Evolutionary conservation across 805 yeast species (phyloP), one percentile per base, ranked within the genome.

Genomic region (Zygosaccharomyces bisporus): DNA sequence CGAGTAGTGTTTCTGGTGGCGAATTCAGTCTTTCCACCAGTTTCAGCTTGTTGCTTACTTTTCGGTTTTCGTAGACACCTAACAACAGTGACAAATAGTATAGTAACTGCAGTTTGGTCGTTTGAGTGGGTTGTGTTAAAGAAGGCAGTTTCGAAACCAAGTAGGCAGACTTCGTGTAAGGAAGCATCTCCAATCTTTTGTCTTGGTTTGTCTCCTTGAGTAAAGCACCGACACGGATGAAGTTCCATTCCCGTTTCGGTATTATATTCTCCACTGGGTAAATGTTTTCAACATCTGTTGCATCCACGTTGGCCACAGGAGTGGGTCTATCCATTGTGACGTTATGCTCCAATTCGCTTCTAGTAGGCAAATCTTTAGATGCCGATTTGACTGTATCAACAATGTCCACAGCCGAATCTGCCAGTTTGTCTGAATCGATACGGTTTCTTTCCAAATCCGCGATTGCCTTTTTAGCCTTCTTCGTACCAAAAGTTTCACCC

Each of bases 401-500:
- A 56, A 91, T 90, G 55, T 86, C 93, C 47, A 79, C 64, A 61
- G 91, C 93, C 41, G 81, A 71, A 47, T 76, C 83, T 44, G 77
- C 84, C 53, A 93, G 75, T 64, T 81, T 78, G 41, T 80, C 95
- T 2, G 96, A 76, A 62, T 93, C 97, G 59, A 93, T 81, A 56
- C 85, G 76, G 68, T 93, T 93, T 64, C 84, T 80, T 58, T 83
- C 93, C 57, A 80, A 67, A 61, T 83, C 91, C 41, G 77, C 70
- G 58, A 93, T 85, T 27, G 95, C 95, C 56, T 87, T 84, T 71
- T 88, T 91, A 50, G 97, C 97, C 70, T 81, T 90, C 70, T 86
- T 90, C 46, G 99, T 91, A 75, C 99, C 99, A 57, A 93, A 93
- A 2, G 93, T 95, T 67, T 88, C 91, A 60, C 99, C 99, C 60